These are phyloP conservation scores for Tinospora cordifolia DNA, from an alignment of 164 flowering plant genomes.

Conservation along the genomic window DNA sequence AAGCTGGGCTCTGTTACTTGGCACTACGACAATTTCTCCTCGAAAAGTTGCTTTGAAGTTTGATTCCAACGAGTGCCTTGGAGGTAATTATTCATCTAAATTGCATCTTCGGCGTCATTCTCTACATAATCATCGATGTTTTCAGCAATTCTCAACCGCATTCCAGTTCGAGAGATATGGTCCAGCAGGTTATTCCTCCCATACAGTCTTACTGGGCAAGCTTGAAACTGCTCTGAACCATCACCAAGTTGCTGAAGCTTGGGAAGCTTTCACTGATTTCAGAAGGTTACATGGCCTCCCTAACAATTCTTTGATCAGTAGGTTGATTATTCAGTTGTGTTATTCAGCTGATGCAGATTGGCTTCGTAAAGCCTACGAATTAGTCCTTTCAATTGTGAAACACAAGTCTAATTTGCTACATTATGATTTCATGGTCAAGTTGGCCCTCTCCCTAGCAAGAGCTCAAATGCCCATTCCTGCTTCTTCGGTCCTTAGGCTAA, in stretches of 20 bases:
- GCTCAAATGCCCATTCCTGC: constrained; percentile 61
- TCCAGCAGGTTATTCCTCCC: constrained; percentile 38
- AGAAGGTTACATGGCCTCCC: constrained; percentile 58
- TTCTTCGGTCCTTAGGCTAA: constrained; percentile 47
- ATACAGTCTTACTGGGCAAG: constrained; percentile 35
- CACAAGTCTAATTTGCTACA: constrained; percentile 40
- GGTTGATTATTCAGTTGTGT: constrained; percentile 41
- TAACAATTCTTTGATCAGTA: constrained; percentile 22
- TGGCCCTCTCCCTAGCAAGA: constrained; percentile 57
- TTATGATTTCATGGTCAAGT: constrained; percentile 33
- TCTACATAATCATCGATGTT: too few relatives aligned
- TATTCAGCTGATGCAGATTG: constrained; percentile 48
- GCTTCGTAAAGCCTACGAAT: constrained; percentile 46
- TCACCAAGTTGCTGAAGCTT: constrained; percentile 50
- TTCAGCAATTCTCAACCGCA: constrained; percentile 24
- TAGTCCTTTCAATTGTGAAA: constrained; percentile 35
- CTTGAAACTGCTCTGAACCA: constrained; percentile 47
- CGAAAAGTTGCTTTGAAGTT: too few relatives aligned
- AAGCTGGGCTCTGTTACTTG: constrained; percentile 1
- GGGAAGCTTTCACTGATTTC: constrained; percentile 49
- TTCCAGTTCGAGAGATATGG: constrained; percentile 12
- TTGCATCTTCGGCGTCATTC: too few relatives aligned
- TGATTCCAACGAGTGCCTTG: background rate
- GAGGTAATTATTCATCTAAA: background rate
- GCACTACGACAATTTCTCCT: constrained; percentile 2